Conservation (phyloP, 1,284 basidiomycete genomes). For the Fomitopsis betulina region DNA sequence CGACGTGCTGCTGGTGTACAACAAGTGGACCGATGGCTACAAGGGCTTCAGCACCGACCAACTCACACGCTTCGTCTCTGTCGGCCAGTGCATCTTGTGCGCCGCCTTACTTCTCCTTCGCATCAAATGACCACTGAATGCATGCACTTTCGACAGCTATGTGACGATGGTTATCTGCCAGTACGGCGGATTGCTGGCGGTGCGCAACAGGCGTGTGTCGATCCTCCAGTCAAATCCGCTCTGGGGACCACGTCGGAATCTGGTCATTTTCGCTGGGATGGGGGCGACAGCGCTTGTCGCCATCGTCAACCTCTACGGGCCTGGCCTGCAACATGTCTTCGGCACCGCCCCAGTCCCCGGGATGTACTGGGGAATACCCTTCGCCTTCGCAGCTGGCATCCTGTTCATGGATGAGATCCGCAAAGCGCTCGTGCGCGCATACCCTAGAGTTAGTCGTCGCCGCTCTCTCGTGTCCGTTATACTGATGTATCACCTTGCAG, state of each 20-base stretch:
- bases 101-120: conserved; percentile 8
- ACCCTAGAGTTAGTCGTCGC: conserved; percentile 28
- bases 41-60: conserved; percentile 34
- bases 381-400: conserved; percentile 33
- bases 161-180: conserved; percentile 53
- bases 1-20: conserved; percentile 38
- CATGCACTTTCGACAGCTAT: conserved; percentile 34
- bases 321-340: conserved; percentile 33
- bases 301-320: conserved; percentile 36
- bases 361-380: conserved; percentile 41
- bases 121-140: conserved; percentile 29
- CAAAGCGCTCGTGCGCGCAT: conserved; percentile 35
- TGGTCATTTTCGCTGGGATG: conserved; percentile 33
- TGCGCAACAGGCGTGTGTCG: conserved; percentile 12
- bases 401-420: conserved; percentile 35
- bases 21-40: conserved; percentile 47
- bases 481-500: too few relatives aligned
- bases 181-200: conserved; percentile 38
- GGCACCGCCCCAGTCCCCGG: conserved; percentile 34
- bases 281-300: conserved; percentile 33
- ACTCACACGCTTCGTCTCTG: conserved; percentile 40
- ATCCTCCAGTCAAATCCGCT: conserved; percentile 15
- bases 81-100: conserved; percentile 44
- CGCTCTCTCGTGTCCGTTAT: too few relatives aligned
- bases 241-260: conserved; percentile 42